Evolutionary conservation across 768 basidiomycete genomes (phyloP), one percentile per base, ranked within the genome.

Genomic region (Pseudohyphozyma bogoriensis): DNA sequence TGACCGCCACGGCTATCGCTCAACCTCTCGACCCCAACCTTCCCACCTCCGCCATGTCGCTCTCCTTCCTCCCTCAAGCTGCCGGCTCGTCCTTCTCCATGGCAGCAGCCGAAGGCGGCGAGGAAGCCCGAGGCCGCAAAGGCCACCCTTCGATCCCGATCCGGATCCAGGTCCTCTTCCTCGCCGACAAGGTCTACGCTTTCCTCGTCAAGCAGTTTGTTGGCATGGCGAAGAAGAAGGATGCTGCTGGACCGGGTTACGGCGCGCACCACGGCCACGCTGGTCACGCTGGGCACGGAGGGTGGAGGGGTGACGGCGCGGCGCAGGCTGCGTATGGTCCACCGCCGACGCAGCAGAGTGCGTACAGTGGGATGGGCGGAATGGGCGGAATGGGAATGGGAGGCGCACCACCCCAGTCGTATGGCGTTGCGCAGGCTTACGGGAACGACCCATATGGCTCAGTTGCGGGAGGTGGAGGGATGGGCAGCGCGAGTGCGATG

Each of bases 1-100:
- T 90, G 78, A 86, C 88, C 16, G 85, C 85, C 77, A 80, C 85
- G 62, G 84, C 87, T 0, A 78, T 77, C 2, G 89, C 89, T 0
- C 75, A 82, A 26, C 89, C 89, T 0, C 65, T 77, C 29, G 85
- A 90, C 71, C 88, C 89, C 70, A 56, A 63, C 12, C 69, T 68
- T 26, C 56, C 64, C 36, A 60, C 64, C 83, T 81, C 70, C 82
- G 76, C 53, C 67, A 69, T 51, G 78, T 80, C 50, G 58, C 69
- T 20, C 74, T 82, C 60, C 77, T 79, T 37, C 85, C 86, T 70
- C 84, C 86, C 9, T 86, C 85, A 37, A 10, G 49, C 59, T 1
- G 65, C 53, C 20, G 49, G 55, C 29, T 58, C 58, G 6, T 54
- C 51, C 6, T 64, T 67, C 62, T 64, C 62, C 29, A 63, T 67